Percentiles rank a stretch among this genome's conserved stretches.
phyloP scores from a whole-genome alignment of 2,329 filamentous ascomycete species.

The Ascosphaera acerosa region DNA sequence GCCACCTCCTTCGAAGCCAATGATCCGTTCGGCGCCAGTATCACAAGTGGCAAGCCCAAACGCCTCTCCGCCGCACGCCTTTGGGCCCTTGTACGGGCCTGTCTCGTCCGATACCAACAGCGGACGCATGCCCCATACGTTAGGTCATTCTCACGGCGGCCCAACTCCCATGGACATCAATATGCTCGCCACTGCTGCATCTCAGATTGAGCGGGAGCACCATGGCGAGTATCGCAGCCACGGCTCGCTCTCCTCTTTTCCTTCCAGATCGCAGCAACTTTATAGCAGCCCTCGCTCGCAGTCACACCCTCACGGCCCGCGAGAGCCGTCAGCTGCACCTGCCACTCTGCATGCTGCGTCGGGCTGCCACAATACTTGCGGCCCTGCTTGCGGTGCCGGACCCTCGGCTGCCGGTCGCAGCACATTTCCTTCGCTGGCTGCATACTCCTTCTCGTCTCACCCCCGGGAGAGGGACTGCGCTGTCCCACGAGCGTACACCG shows the following conservation, averaged over 20 bases:
- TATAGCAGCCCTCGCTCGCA: slow-evolving; percentile 8
- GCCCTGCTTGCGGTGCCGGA: no score
- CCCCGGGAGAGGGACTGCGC: no score
- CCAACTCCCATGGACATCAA: slow-evolving; percentile 35
- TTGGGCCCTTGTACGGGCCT: no score
- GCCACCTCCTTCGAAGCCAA: slow-evolving; percentile 50
- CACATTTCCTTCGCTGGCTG: no score
- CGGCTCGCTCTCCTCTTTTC: no score
- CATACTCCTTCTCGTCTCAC: no score
- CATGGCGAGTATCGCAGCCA: slow-evolving; percentile 17
- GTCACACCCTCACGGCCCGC: slow-evolving; percentile 12
- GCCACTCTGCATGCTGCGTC: no score
- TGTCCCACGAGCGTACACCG: no score
- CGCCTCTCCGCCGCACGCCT: slow-evolving; percentile 80
- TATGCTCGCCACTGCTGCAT: slow-evolving; percentile 42
- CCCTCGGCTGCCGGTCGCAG: no score
- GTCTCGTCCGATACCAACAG: slow-evolving; percentile 45
- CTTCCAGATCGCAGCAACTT: slow-evolving; percentile 8
- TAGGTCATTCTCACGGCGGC: slow-evolving; percentile 27
- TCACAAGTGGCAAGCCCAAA: slow-evolving; percentile 82
- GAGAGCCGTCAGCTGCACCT: no score
- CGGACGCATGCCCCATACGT: slow-evolving; percentile 30
- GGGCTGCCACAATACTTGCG: no score
- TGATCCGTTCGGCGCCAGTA: slow-evolving; percentile 66
- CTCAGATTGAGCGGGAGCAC: slow-evolving; percentile 38